These are phyloP conservation scores for Persicaria tinctoria DNA, from an alignment of 148 eudicot genomes.

Conservation along the genomic window DNA sequence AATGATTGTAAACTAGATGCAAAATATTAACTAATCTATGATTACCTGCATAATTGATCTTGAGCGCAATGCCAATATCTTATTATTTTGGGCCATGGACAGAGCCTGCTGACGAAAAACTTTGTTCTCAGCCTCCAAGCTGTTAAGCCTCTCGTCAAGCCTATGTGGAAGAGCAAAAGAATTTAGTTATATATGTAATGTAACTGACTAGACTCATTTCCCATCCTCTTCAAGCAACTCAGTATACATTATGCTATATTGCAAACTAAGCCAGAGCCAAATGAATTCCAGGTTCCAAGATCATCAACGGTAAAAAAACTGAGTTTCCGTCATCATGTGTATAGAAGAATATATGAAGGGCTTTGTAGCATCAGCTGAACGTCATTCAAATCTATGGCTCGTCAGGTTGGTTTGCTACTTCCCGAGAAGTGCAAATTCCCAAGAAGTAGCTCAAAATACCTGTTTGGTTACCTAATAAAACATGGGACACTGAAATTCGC, in stretches of 20 bases:
- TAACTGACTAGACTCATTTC: neutral
- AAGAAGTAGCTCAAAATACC: too few species aligned
- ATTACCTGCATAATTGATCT: constrained; percentile 70
- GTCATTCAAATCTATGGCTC: neutral
- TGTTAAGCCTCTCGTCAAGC: constrained; percentile 77
- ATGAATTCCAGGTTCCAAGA: neutral
- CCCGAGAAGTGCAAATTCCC: too few species aligned
- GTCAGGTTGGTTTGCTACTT: too few species aligned
- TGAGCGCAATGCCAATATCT: constrained; percentile 54
- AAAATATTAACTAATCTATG: constrained; percentile 3
- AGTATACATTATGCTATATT: neutral
- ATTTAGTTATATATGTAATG: neutral
- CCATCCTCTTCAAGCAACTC: neutral
- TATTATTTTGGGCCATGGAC: constrained; percentile 69
- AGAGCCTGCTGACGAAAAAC: constrained; percentile 86
- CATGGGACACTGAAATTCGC: too few species aligned
- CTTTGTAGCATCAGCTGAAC: neutral
- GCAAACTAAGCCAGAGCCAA: neutral
- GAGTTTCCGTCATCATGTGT: neutral
- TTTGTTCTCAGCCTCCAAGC: constrained; percentile 79
- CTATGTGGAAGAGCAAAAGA: constrained; percentile 22
- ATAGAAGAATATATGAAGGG: neutral
- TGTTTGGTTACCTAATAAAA: too few species aligned
- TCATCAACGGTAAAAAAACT: neutral
- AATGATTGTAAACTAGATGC: constrained; percentile 12